Evolutionary conservation across 2,329 filamentous ascomycete species (phyloP).

Genomic region (Pyrenochaeta sp.): DNA sequence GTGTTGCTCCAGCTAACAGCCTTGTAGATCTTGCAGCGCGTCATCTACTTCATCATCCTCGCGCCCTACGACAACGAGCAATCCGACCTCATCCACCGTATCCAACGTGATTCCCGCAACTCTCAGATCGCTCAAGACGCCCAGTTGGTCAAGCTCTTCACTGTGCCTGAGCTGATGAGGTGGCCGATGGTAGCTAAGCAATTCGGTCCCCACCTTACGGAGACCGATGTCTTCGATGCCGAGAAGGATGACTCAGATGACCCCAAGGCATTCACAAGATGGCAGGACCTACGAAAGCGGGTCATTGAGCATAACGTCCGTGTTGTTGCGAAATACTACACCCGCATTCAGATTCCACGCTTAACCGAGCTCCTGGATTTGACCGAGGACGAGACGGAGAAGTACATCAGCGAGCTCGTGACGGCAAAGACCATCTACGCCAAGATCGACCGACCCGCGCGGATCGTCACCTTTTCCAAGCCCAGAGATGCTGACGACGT

Average conservation of each 20-base stretch:
- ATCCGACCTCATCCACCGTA: conserved; percentile 93
- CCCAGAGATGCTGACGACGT: conserved; percentile 94
- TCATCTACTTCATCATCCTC: conserved; percentile 97
- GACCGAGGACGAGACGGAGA: conserved; percentile 94
- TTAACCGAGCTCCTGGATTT: conserved; percentile 91
- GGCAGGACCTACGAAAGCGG: conserved; percentile 94
- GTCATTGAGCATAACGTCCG: conserved; percentile 99
- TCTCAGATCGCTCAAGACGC: conserved; percentile 79
- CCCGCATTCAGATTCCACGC: conserved; percentile 90
- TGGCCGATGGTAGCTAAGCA: conserved; percentile 92
- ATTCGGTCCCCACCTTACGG: conserved; percentile 86
- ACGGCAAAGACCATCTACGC: conserved; percentile 98
- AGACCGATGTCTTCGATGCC: conserved; percentile 87
- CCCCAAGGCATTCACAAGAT: conserved; percentile 82
- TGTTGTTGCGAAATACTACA: conserved; percentile 98
- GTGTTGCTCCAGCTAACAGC: conserved; percentile 6
- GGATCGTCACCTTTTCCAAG: conserved; percentile 93
- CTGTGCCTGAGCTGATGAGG: conserved; percentile 94
- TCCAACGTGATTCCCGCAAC: conserved; percentile 85
- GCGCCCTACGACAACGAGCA: conserved; percentile 98
- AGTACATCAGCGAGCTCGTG: conserved; percentile 97
- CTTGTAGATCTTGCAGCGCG: conserved; percentile 81
- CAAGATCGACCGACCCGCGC: conserved; percentile 93
- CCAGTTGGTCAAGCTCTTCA: conserved; percentile 91
- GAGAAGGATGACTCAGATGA: conserved; percentile 70